A percentile compares a stretch with the other conserved stretches of the same genome.
Conservation (phyloP, 176 grass and related monocot genomes). For the Oryza longistaminata region DNA sequence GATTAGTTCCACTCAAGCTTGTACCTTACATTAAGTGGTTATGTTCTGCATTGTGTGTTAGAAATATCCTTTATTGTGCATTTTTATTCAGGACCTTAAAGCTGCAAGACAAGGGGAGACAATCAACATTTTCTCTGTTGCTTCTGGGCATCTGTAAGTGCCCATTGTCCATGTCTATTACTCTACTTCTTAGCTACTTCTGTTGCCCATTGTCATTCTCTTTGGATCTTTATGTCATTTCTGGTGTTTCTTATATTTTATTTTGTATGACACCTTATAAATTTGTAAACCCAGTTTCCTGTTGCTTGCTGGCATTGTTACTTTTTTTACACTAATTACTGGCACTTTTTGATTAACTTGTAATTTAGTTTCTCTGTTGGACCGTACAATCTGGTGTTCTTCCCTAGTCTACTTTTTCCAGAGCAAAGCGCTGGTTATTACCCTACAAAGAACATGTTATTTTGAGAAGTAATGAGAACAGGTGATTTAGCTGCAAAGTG, state of each 20-base stretch:
- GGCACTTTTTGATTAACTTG: not conserved
- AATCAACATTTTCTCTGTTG: constrained; percentile 99
- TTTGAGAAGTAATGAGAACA: constrained; percentile 11
- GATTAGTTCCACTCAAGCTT: constrained; percentile 17
- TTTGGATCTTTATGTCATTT: constrained; percentile 8
- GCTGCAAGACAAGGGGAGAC: constrained; percentile 80
- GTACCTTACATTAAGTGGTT: constrained; percentile 19
- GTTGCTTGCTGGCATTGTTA: constrained; percentile 5
- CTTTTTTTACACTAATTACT: constrained; percentile 8
- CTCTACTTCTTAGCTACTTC: not conserved
- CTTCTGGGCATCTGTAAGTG: constrained; percentile 98
- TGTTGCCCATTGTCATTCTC: not conserved
- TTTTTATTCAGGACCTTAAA: constrained; percentile 62
- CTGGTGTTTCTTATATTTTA: not conserved
- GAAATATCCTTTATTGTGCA: constrained; percentile 23
- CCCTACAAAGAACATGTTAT: not conserved
- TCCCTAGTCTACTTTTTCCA: constrained; percentile 8
- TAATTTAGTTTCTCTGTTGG: constrained; percentile 25
- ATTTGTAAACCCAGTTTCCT: constrained; percentile 12
- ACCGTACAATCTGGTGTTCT: not conserved
- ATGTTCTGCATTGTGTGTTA: not conserved
- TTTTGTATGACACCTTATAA: constrained; percentile 14
- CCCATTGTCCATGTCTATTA: constrained; percentile 33
- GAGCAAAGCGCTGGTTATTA: constrained; percentile 15
- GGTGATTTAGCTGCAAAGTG: constrained; percentile 32